A percentile compares a stretch with the other conserved stretches of the same genome.
phyloP scores from a whole-genome alignment of 352 stramenopile genomes.

The Thalassiosira livingstoniorum region DNA sequence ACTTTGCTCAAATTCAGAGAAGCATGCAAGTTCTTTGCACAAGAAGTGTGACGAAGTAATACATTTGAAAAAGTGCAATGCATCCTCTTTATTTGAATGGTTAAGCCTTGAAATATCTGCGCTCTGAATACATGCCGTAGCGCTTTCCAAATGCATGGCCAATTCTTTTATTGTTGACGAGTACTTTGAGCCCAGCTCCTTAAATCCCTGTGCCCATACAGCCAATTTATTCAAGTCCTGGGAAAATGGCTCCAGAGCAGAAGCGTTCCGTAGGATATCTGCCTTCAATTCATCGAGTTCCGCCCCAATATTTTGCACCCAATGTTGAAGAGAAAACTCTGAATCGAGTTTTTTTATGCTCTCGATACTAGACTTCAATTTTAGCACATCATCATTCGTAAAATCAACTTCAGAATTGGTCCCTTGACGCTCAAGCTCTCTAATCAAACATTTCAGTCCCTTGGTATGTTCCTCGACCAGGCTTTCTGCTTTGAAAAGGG shows the following conservation, averaged over 20 bases:
- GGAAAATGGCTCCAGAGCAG: slow-evolving; percentile 13
- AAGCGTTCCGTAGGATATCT: slow-evolving; percentile 21
- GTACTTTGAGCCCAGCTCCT: too few species aligned
- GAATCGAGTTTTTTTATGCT: slow-evolving; percentile 37
- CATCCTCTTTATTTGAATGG: too few species aligned
- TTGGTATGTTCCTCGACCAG: slow-evolving; percentile 43
- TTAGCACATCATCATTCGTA: too few species aligned
- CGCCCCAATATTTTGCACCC: slow-evolving; percentile 16
- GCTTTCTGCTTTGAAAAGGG: slow-evolving; percentile 29
- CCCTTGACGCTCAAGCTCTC: slow-evolving; percentile 17
- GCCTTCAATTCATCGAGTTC: slow-evolving; percentile 24
- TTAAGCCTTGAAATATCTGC: too few species aligned
- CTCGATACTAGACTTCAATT: too few species aligned
- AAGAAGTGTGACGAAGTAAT: too few species aligned
- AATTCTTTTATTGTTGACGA: too few species aligned
- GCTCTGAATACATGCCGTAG: too few species aligned
- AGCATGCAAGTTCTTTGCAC: too few species aligned
- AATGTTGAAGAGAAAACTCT: background rate
- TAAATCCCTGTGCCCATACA: slow-evolving; percentile 43
- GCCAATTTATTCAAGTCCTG: slow-evolving; percentile 37
- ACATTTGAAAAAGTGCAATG: too few species aligned
- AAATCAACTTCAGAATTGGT: slow-evolving; percentile 27
- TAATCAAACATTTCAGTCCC: slow-evolving; percentile 17
- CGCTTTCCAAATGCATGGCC: too few species aligned
- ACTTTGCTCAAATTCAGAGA: too few species aligned